Evolutionary conservation across 2,329 filamentous ascomycete genomes (phyloP), one percentile per base, ranked within the genome.

Genomic region (Boeremia lycopersici): DNA sequence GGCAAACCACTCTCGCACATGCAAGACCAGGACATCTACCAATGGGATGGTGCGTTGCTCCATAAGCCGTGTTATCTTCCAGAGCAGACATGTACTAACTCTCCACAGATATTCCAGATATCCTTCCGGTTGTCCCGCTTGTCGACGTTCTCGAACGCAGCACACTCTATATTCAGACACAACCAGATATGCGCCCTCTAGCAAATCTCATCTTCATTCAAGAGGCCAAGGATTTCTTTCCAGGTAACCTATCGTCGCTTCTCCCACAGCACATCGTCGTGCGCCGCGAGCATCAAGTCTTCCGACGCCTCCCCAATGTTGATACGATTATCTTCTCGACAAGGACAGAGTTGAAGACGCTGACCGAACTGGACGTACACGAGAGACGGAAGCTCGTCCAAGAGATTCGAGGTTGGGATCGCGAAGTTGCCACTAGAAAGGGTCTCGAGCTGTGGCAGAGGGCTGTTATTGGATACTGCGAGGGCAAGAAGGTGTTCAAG

Each of bases 141-240:
- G 78, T 78, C 56, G 79, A 79, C 53, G 77, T 80, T 56, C 83
- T 83, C 55, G 70, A 50, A 10, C 77, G 80, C 34, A 76, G 73
- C 31, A 79, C 79, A 55, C 77, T 79, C 51, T 84, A 83, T 59
- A 74, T 84, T 36, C 81, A 84, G 68, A 77, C 80, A 9, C 76
- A 73, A 19, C 68, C 70, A 2, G 63, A 74, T 26, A 60, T 69
- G 25, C 69, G 75, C 38, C 61, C 70, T 30, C 67, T 79, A 19
- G 65, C 74, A 1, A 69, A 79, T 3, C 75, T 78, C 11, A 75
- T 84, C 33, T 79, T 79, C 56, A 77, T 80, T 15, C 75, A 76
- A 6, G 74, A 74, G 2, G 74, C 74, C 60, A 78, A 62, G 57
- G 74, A 57, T 56, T 74, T 53, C 60, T 77, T 57, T 31, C 48